These are phyloP conservation scores for Teunomyces cretensis DNA, from an alignment of 805 yeast genomes.

Conservation along the genomic window DNA sequence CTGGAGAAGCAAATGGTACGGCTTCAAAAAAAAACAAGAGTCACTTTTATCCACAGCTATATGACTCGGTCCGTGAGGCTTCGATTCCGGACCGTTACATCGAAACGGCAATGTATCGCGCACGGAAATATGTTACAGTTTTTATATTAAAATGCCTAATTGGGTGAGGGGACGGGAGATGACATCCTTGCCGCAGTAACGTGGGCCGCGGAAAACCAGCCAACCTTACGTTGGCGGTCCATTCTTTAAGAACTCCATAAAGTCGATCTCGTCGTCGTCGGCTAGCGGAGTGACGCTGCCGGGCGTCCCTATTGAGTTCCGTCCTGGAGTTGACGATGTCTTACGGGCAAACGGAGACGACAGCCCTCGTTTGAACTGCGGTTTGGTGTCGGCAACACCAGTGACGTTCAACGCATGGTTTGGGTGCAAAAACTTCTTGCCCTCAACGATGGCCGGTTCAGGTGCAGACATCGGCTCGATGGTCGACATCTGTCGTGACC, in stretches of 20 bases:
- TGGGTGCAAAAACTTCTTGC: slow-evolving; percentile 8
- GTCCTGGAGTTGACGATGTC: background rate
- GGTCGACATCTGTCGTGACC: slow-evolving; percentile 18
- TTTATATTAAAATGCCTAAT: too few species aligned
- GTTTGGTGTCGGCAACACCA: background rate
- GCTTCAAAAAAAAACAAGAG: too few species aligned
- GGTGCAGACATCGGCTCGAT: slow-evolving; percentile 13
- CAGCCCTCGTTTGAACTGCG: background rate
- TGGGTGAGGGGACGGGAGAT: too few species aligned
- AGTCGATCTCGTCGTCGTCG: slow-evolving; percentile 41
- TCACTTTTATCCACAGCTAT: too few species aligned
- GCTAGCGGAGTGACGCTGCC: slow-evolving; percentile 10
- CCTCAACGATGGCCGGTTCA: slow-evolving; percentile 17
- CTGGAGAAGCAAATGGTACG: too few species aligned
- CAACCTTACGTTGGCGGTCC: slow-evolving; percentile 28
- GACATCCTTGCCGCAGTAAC: too few species aligned
- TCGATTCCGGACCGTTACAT: background rate
- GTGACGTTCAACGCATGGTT: background rate
- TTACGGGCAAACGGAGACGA: background rate
- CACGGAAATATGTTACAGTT: too few species aligned
- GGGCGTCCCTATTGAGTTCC: background rate
- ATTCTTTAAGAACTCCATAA: slow-evolving; percentile 45
- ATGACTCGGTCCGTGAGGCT: too few species aligned
- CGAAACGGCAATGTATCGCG: too few species aligned
- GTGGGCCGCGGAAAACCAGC: too few species aligned